Percentiles rank a stretch among this genome's conserved stretches.
Evolutionary conservation across 2,329 filamentous ascomycete species (phyloP).

Genomic region (Lasiodiplodia sp.): DNA sequence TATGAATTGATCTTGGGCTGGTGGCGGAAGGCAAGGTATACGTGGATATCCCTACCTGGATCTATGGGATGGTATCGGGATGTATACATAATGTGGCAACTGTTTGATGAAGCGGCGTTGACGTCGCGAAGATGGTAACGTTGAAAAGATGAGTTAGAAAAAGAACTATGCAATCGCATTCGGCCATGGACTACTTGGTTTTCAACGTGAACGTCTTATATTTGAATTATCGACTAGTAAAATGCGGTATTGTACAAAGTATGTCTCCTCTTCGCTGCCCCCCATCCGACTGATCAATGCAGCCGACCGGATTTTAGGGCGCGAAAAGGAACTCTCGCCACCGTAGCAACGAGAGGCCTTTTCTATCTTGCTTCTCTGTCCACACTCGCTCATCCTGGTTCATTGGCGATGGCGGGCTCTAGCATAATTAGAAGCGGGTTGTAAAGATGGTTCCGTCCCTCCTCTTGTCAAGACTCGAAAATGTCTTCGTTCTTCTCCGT

Average conservation of each 20-base stretch:
- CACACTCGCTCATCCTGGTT: conserved; percentile 62
- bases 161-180: background rate
- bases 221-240: background rate
- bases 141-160: conserved; percentile 10
- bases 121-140: conserved; percentile 16
- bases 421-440: conserved; percentile 58
- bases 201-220: background rate
- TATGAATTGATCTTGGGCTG: conserved; percentile 6
- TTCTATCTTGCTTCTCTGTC: conserved; percentile 62
- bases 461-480: background rate
- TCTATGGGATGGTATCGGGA: conserved; percentile 15
- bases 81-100: conserved; percentile 17
- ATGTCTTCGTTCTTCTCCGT: background rate
- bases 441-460: background rate
- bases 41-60: conserved; percentile 24
- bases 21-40: conserved; percentile 19
- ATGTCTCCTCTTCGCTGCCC: conserved; percentile 23
- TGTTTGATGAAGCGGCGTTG: conserved; percentile 10
- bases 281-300: conserved; percentile 25
- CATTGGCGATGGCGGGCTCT: conserved; percentile 62
- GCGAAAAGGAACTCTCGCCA: conserved; percentile 14
- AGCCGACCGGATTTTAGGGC: conserved; percentile 27
- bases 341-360: conserved; percentile 18
- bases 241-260: background rate
- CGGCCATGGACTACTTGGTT: background rate